Evolutionary conservation across 805 yeast species (phyloP).

Genomic region (Schwanniomyces vanrijiae): DNA sequence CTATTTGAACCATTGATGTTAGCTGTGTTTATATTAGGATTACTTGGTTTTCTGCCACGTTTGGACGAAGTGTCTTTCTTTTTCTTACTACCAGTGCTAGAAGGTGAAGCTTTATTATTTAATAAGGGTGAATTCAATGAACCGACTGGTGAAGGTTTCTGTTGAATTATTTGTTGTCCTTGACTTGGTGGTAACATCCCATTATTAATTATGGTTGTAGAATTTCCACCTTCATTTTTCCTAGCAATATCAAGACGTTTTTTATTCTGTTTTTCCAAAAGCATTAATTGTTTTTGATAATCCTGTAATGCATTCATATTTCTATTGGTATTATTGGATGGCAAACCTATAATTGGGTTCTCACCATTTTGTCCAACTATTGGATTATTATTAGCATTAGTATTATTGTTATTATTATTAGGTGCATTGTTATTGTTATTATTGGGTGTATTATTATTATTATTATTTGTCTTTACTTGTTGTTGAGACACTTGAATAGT

Average conservation of each 20-base stretch:
- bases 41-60: slow-evolving; percentile 31
- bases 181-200: slow-evolving; percentile 28
- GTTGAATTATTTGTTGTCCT: slow-evolving; percentile 6
- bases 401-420: not conserved
- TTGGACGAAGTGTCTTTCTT: slow-evolving; percentile 32
- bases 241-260: slow-evolving; percentile 59
- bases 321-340: slow-evolving; percentile 14
- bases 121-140: slow-evolving; percentile 33
- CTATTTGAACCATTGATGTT: slow-evolving; percentile 10
- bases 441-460: slow-evolving; percentile 8
- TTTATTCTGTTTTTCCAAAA: slow-evolving; percentile 75
- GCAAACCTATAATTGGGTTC: not conserved
- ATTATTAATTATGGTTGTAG: slow-evolving; percentile 10
- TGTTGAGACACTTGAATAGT: slow-evolving; percentile 8
- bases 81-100: slow-evolving; percentile 20
- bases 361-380: not conserved
- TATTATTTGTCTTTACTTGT: slow-evolving; percentile 13
- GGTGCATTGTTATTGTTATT: not conserved
- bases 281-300: slow-evolving; percentile 75
- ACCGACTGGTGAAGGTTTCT: slow-evolving; percentile 26
- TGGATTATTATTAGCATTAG: not conserved
- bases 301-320: slow-evolving; percentile 67
- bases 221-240: slow-evolving; percentile 25
- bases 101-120: slow-evolving; percentile 36
- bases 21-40: slow-evolving; percentile 11